phyloP scores from a whole-genome alignment of 2,329 filamentous ascomycete species.

The Didymella pomorum region DNA sequence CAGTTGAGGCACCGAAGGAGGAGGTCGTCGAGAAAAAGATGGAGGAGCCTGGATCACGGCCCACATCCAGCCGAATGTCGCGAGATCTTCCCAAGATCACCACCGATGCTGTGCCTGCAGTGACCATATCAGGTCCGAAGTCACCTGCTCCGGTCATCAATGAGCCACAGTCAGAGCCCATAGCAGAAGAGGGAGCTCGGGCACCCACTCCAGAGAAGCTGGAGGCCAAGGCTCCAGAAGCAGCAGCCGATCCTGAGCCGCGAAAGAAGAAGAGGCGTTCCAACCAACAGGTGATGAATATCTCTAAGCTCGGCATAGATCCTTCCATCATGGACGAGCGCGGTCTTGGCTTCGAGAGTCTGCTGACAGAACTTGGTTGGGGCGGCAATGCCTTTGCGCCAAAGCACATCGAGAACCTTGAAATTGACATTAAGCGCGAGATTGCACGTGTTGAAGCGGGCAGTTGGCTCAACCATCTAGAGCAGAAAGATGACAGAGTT shows the following conservation, averaged over 20 bases:
- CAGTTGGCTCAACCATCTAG: slow-evolving; percentile 83
- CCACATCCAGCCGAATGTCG: slow-evolving; percentile 37
- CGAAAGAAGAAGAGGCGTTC: slow-evolving; percentile 69
- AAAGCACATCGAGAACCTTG: slow-evolving; percentile 80
- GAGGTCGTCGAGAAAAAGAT: slow-evolving; percentile 39
- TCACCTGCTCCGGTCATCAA: slow-evolving; percentile 29
- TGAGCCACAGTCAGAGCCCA: slow-evolving; percentile 24
- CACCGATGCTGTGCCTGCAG: slow-evolving; percentile 45
- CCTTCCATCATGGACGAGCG: slow-evolving; percentile 76
- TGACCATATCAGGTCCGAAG: slow-evolving; percentile 48
- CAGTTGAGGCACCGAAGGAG: slow-evolving; percentile 36
- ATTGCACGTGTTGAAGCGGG: slow-evolving; percentile 90
- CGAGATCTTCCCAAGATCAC: slow-evolving; percentile 42
- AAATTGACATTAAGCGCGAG: slow-evolving; percentile 83
- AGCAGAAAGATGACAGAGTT: slow-evolving; percentile 89
- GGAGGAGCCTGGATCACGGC: slow-evolving; percentile 31
- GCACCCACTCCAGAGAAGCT: slow-evolving; percentile 45
- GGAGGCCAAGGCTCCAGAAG: slow-evolving; percentile 17
- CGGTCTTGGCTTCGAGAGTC: slow-evolving; percentile 80
- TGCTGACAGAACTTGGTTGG: slow-evolving; percentile 90
- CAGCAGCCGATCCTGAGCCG: slow-evolving; percentile 53
- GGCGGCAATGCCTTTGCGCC: slow-evolving; percentile 77
- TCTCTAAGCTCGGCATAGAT: slow-evolving; percentile 80
- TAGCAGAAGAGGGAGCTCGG: slow-evolving; percentile 46
- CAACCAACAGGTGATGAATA: slow-evolving; percentile 80